phyloP scores from a whole-genome alignment of 139 green algal species.

The Chlorella sorokiniana region DNA sequence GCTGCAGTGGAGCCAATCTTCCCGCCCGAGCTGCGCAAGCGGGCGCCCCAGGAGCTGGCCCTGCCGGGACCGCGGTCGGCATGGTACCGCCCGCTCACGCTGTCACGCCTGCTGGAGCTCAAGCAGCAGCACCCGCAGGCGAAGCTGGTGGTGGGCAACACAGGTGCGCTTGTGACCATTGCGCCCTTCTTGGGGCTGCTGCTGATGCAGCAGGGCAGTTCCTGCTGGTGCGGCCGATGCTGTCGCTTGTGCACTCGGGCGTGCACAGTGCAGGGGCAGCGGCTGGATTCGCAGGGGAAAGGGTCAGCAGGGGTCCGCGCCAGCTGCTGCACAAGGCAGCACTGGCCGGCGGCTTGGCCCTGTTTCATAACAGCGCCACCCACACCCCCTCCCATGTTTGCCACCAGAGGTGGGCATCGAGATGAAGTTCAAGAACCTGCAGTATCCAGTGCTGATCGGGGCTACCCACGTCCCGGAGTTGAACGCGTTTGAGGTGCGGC shows the following conservation, averaged over 20 bases:
- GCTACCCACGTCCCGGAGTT: slow-evolving; percentile 84
- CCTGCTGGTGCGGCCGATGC: not conserved
- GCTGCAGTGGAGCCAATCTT: slow-evolving; percentile 89
- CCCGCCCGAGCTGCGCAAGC: slow-evolving; percentile 80
- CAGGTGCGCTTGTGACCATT: slow-evolving; percentile 23
- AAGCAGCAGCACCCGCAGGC: slow-evolving; percentile 64
- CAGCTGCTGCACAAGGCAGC: too few relatives aligned
- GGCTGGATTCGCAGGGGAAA: too few relatives aligned
- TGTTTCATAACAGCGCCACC: too few relatives aligned
- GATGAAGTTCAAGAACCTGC: slow-evolving; percentile 92
- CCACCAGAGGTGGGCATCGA: slow-evolving; percentile 94
- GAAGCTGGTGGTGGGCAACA: slow-evolving; percentile 93
- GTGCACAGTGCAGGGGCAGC: too few relatives aligned
- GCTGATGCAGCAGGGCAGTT: not conserved
- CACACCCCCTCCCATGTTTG: not conserved
- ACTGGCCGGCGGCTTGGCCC: too few relatives aligned
- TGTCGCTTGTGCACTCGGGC: not conserved
- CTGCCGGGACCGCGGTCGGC: slow-evolving; percentile 43
- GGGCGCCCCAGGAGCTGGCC: slow-evolving; percentile 45
- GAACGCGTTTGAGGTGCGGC: slow-evolving; percentile 56
- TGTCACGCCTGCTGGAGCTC: slow-evolving; percentile 81
- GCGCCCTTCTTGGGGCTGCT: not conserved
- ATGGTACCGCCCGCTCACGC: slow-evolving; percentile 67
- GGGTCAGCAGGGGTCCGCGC: too few relatives aligned
- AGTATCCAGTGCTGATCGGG: slow-evolving; percentile 81